A percentile compares a stretch with the other conserved stretches of the same genome.
These are phyloP conservation scores for Neonectria punicea DNA, from an alignment of 2,329 filamentous ascomycete genomes.

Conservation along the genomic window DNA sequence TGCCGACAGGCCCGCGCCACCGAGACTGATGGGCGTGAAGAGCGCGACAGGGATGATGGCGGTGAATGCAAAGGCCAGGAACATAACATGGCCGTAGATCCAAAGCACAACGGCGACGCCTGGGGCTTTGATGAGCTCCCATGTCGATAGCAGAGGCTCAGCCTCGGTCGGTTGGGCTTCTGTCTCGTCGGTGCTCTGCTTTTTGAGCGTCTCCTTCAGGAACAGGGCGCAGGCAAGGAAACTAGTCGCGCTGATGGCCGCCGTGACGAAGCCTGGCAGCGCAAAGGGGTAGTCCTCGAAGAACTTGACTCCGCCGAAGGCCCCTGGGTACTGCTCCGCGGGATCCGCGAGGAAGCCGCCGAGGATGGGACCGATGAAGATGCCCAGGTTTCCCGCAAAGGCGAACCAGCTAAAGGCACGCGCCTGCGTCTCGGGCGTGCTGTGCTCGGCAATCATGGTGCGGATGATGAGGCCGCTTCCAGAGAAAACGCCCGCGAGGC, in stretches of 20 bases:
- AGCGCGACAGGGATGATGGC: conserved; percentile 76
- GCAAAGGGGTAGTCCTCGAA: conserved; percentile 64
- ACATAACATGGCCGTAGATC: conserved; percentile 72
- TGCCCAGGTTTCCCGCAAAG: conserved; percentile 78
- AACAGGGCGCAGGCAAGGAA: conserved; percentile 64
- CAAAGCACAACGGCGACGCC: conserved; percentile 74
- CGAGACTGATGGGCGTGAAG: conserved; percentile 70
- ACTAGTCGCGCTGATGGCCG: conserved; percentile 65
- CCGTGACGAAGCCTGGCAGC: conserved; percentile 64
- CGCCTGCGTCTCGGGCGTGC: conserved; percentile 76
- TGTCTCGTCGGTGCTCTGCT: conserved; percentile 22
- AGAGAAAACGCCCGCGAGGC: conserved; percentile 77
- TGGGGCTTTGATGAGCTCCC: conserved; percentile 66
- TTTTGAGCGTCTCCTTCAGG: conserved; percentile 69
- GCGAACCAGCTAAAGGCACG: conserved; percentile 81
- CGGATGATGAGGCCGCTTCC: conserved; percentile 80
- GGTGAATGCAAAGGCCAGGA: conserved; percentile 78
- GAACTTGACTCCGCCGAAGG: conserved; percentile 60
- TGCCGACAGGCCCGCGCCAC: conserved; percentile 72
- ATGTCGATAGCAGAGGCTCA: conserved; percentile 35
- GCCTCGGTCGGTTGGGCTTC: conserved; percentile 6
- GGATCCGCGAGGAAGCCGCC: conserved; percentile 78
- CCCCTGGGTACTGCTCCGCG: conserved; percentile 67
- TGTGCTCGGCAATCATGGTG: conserved; percentile 81
- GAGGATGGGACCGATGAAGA: conserved; percentile 76